Evolutionary conservation across 23 red algal genomes (phyloP).

Genomic region (Gracilaria domingensis): DNA sequence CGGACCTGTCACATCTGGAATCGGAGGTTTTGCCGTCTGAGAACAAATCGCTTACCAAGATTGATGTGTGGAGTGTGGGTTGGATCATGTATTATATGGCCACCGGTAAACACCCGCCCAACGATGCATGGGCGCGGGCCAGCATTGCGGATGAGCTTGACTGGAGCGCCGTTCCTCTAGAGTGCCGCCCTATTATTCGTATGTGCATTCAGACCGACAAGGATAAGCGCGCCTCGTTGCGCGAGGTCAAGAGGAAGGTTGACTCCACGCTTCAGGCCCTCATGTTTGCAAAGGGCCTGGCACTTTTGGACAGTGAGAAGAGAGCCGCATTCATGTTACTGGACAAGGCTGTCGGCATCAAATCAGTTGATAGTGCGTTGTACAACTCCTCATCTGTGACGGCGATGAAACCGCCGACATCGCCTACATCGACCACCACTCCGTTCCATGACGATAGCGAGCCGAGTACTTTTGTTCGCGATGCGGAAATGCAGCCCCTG

Average conservation of each 20-base stretch:
- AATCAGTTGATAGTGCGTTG: neutral
- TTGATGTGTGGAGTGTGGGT: conserved; percentile 69
- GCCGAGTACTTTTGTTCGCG: conserved; percentile 4
- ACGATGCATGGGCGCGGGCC: conserved; percentile 44
- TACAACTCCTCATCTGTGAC: neutral
- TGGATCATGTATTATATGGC: conserved; percentile 72
- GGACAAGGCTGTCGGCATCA: conserved; percentile 64
- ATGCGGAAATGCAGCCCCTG: neutral
- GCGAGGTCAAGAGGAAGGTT: conserved; percentile 58
- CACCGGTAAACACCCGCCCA: conserved; percentile 52
- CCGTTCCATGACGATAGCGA: neutral
- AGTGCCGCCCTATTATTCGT: conserved; percentile 35
- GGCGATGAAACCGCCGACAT: neutral
- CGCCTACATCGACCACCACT: neutral
- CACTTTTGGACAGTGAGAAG: conserved; percentile 35
- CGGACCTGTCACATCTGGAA: conserved; percentile 4
- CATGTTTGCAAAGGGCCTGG: conserved; percentile 58
- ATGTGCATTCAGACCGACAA: conserved; percentile 51
- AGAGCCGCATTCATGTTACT: conserved; percentile 26
- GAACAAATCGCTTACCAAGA: conserved; percentile 20
- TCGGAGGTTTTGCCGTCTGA: neutral
- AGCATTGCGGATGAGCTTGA: conserved; percentile 30
- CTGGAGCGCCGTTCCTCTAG: conserved; percentile 4
- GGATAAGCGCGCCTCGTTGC: conserved; percentile 27
- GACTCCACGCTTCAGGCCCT: conserved; percentile 52